Conservation (phyloP, 495 filamentous ascomycete genomes). For the Jackrogersella multiformis region DNA sequence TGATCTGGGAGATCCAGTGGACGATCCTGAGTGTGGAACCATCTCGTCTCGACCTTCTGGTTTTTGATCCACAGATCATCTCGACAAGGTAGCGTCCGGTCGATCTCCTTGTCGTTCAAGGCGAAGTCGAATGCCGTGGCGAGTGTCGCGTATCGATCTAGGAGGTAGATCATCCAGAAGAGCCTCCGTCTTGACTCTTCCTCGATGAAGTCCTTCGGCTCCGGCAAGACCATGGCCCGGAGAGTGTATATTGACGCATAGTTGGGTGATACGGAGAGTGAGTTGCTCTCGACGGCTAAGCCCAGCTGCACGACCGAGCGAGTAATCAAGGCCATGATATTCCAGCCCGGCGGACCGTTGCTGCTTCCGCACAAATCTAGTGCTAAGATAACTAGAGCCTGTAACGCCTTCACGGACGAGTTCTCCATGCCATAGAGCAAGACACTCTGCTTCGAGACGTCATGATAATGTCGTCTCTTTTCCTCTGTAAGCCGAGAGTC, state of each 20-base stretch:
- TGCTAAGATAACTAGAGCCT: conserved; percentile 84
- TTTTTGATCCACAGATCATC: conserved; percentile 88
- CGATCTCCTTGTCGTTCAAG: conserved; percentile 86
- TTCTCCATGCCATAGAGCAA: conserved; percentile 86
- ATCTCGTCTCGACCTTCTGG: conserved; percentile 81
- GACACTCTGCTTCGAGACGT: conserved; percentile 83
- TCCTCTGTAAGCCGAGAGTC: conserved; percentile 76
- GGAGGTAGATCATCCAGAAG: conserved; percentile 92
- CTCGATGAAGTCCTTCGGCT: conserved; percentile 85
- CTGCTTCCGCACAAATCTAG: conserved; percentile 80
- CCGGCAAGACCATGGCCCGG: conserved; percentile 80
- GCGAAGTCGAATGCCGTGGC: conserved; percentile 91
- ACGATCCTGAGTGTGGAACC: conserved; percentile 70
- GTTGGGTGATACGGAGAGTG: conserved; percentile 74
- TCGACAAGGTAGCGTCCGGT: conserved; percentile 83
- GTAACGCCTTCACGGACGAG: conserved; percentile 84
- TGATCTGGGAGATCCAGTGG: conserved; percentile 60
- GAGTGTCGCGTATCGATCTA: conserved; percentile 88
- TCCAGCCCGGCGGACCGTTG: conserved; percentile 89
- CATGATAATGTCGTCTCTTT: conserved; percentile 75
- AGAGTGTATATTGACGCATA: conserved; percentile 85
- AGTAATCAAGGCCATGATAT: conserved; percentile 85
- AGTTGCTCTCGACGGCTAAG: conserved; percentile 80
- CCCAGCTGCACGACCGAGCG: conserved; percentile 86
- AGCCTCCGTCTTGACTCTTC: conserved; percentile 83